A percentile compares a stretch with the other conserved stretches of the same genome.
These are phyloP conservation scores for Dendrostoma leiphaemia DNA, from an alignment of 2,329 filamentous ascomycete genomes.

Conservation along the genomic window DNA sequence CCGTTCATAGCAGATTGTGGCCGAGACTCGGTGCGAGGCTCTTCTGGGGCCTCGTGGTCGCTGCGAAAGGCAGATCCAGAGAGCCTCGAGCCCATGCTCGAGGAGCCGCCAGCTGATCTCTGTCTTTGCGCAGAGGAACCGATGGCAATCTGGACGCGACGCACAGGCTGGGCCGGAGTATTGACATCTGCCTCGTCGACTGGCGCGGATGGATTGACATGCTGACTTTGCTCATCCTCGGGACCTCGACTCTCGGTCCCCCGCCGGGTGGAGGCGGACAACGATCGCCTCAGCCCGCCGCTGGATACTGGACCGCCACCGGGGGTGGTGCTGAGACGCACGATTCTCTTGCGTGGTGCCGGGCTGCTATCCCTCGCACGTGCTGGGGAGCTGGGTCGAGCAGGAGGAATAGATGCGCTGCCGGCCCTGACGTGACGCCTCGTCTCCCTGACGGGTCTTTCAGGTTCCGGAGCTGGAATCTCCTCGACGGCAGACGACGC, in stretches of 20 bases:
- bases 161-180: constrained; percentile 50
- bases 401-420: constrained; percentile 42
- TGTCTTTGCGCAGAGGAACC: constrained; percentile 46
- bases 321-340: constrained; percentile 54
- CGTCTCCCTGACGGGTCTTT: constrained; percentile 26
- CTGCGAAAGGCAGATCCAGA: constrained; percentile 35
- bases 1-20: constrained; percentile 45
- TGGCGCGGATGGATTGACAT: constrained; percentile 17
- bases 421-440: constrained; percentile 46
- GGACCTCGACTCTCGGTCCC: constrained; percentile 27
- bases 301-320: constrained; percentile 31
- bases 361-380: constrained; percentile 51
- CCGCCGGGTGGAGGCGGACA: constrained; percentile 34
- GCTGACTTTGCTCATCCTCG: constrained; percentile 28
- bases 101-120: constrained; percentile 36
- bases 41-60: constrained; percentile 47
- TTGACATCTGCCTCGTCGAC: constrained; percentile 40
- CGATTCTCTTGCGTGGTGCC: constrained; percentile 51
- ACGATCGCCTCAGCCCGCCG: constrained; percentile 47
- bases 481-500: constrained; percentile 42
- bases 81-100: constrained; percentile 27
- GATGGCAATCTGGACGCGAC: constrained; percentile 54
- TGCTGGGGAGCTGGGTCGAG: constrained; percentile 42
- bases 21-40: constrained; percentile 48
- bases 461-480: constrained; percentile 11